Evolutionary conservation across 192 early-diverging fungal genomes (phyloP).

Genomic region (Funneliformis geosporum): DNA sequence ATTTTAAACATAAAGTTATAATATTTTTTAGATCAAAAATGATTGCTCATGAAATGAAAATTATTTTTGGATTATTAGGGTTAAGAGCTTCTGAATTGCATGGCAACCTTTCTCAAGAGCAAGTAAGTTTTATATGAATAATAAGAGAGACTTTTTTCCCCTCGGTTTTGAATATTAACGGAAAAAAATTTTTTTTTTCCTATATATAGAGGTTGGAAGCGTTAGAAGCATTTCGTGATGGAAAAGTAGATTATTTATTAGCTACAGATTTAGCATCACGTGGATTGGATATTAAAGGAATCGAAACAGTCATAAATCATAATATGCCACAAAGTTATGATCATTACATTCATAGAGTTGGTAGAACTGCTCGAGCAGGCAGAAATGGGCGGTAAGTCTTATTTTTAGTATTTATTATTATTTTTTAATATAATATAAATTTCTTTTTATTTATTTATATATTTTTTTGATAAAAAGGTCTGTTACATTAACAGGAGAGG

Average conservation of each 20-base stretch:
- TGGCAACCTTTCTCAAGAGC: constrained; percentile 91
- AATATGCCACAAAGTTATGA: constrained; percentile 93
- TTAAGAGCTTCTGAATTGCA: constrained; percentile 90
- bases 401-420: not conserved
- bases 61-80: constrained; percentile 89
- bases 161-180: not conserved
- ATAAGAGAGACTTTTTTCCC: not conserved
- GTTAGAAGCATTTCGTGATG: constrained; percentile 87
- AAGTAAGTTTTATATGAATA: constrained; percentile 28
- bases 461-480: constrained; percentile 49
- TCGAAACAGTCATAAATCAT: constrained; percentile 98
- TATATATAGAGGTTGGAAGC: constrained; percentile 73
- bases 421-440: not conserved
- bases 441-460: constrained; percentile 5
- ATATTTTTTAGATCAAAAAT: constrained; percentile 95
- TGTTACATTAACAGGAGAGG: constrained; percentile 88
- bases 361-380: constrained; percentile 94
- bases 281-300: constrained; percentile 96
- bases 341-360: constrained; percentile 94
- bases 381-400: constrained; percentile 64
- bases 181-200: not conserved
- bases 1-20: constrained; percentile 78
- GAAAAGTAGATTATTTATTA: constrained; percentile 84
- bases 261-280: constrained; percentile 96
- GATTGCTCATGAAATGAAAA: constrained; percentile 97